A percentile compares a stretch with the other conserved stretches of the same genome.
Evolutionary conservation across 352 stramenopile genomes (phyloP).

Genomic region (Elongisporangium undulatum): DNA sequence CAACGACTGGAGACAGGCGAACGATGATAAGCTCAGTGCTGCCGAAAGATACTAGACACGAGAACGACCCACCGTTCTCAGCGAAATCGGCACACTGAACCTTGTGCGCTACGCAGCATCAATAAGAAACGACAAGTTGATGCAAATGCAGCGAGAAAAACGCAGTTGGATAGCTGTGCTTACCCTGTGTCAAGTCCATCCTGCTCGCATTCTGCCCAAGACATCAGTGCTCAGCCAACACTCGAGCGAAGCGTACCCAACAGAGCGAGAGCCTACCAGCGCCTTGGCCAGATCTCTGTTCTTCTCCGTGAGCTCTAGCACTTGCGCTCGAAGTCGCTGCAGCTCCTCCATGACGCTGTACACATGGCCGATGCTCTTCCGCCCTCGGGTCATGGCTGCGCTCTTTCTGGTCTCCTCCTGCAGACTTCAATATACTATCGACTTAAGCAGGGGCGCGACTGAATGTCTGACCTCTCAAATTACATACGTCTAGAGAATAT

Average conservation of each 20-base stretch:
- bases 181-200: slow-evolving; percentile 48
- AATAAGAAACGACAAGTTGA: not conserved
- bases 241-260: not conserved
- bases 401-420: not conserved
- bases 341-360: slow-evolving; percentile 65
- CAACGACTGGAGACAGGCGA: not conserved
- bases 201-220: slow-evolving; percentile 42
- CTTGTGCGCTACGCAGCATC: not conserved
- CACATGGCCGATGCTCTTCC: slow-evolving; percentile 36
- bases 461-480: not conserved
- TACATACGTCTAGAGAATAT: no score
- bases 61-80: not conserved
- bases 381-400: slow-evolving; percentile 17
- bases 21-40: not conserved
- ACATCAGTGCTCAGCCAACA: slow-evolving; percentile 4
- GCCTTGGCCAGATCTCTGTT: slow-evolving; percentile 64
- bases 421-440: not conserved
- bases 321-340: slow-evolving; percentile 43
- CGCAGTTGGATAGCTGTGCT: not conserved
- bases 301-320: slow-evolving; percentile 34
- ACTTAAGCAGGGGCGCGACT: not conserved
- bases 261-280: slow-evolving; percentile 24
- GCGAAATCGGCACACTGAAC: not conserved
- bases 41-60: not conserved
- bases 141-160: not conserved